Base-by-base conservation (phyloP, 2,329 filamentous ascomycete genomes). In the Diaporthe capsici region DNA sequence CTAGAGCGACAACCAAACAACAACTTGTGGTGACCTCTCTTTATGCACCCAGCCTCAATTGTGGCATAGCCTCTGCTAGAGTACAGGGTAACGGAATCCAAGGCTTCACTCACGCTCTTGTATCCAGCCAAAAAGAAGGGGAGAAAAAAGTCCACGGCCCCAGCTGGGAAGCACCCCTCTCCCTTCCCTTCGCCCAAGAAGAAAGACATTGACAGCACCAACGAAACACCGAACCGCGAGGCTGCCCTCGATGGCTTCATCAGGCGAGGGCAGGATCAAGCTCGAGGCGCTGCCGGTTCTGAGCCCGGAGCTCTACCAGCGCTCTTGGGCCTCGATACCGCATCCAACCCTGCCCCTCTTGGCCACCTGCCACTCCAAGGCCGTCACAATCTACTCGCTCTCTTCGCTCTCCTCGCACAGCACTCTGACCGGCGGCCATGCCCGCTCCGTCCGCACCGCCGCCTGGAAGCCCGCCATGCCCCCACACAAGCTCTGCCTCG, bases 311-410 rank as follows among this genome's bases (percentile, higher is more conserved):
- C 87, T 93, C 61, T 88, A 89, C 81, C 88, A 92, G 79, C 94
- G 97, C 80, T 93, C 95, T 80, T 99, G 97, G 97, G 91, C 92
- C 78, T 95, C 94, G 28, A 87, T 92, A 75, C 94, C 96, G 1
- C 97, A 99, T 82, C 95, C 96, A 3, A 93, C 92, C 39, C 92
- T 97, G 28, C 96, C 97, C 4, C 90, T 98, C 76, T 88, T 98
- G 80, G 97, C 96, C 75, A 98, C 96, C 25, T 93, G 95, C 77
- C 95, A 96, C 85, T 92, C 94, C 75, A 98, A 97, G 82, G 93
- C 93, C 51, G 94, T 97, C 74, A 96, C 95, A 77, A 90, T 99
- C 81, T 98, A 97, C 88, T 98, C 94, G 68, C 92, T 98, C 68
- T 91, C 91, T 49, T 94, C 93, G 73, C 94, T 97, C 82, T 92